Evolutionary conservation across 805 yeast species (phyloP), one percentile per base, ranked within the genome.

Genomic region (Groenewaldozyma tartarivorans): DNA sequence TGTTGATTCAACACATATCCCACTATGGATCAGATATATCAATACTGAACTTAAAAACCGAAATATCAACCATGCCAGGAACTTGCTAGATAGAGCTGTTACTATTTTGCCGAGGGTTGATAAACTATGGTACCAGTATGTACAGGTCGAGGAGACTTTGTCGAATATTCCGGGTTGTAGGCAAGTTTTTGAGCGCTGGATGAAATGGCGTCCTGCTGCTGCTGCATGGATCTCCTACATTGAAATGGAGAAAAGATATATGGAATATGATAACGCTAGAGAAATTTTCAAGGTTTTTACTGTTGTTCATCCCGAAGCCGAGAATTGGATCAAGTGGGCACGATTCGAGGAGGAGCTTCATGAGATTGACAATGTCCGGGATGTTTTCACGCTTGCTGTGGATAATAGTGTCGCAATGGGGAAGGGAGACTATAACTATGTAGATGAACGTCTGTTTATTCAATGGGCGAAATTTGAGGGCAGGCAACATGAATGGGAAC

Each of bases 41-140:
- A 87, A 85, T 52, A 58, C 77, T 30, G 97, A 92, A 62, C 62
- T 88, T 34, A 73, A 78, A 46, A 67, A 71, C 30, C 73, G 76
- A 46, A 85, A 81, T 50, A 69, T 86, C 41, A 86, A 85, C 53
- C 96, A 88, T 62, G 96, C 96, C 0, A 65, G 95, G 49, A 88
- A 90, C 55, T 52, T 92, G 20, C 63, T 90, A 22, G 87, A 86
- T 39, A 64, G 96, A 33, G 94, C 86, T 0, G 77, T 82, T 0
- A 71, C 77, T 1, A 58, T 75, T 0, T 63, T 88, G 20, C 97
- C 97, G 0, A 66, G 84, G 20, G 77, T 81, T 3, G 88, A 81
- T 51, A 88, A 88, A 56, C 62, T 90, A 17, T 90, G 97, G 96
- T 83, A 74, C 55, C 70, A 77, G 45, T 87, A 85, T 53, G 78